phyloP scores from a whole-genome alignment of 495 filamentous ascomycete genomes.

The Astrothelium subdiscretum region DNA sequence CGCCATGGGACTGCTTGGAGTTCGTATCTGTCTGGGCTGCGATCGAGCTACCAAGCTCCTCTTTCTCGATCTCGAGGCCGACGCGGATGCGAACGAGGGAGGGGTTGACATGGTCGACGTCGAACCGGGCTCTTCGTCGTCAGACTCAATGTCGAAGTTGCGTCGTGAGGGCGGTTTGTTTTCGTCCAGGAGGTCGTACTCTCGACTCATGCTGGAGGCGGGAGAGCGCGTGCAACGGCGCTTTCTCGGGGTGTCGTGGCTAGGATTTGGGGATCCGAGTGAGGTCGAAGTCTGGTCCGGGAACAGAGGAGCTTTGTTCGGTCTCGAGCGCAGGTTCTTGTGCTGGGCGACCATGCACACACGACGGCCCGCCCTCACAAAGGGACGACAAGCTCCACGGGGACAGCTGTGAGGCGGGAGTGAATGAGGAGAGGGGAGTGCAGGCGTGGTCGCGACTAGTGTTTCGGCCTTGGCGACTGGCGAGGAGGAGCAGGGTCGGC shows the following conservation, averaged over 20 bases:
- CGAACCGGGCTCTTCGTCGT: not conserved
- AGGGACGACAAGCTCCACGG: not conserved
- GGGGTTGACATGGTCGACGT: not conserved
- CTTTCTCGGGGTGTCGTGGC: not conserved
- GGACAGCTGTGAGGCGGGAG: not conserved
- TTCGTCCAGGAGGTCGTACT: not conserved
- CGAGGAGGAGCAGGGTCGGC: not conserved
- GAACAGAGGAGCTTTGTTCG: not conserved
- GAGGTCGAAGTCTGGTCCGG: not conserved
- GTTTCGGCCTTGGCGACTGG: not conserved
- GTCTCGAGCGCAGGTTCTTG: not conserved
- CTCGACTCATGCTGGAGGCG: not conserved
- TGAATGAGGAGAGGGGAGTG: not conserved
- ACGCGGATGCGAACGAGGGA: not conserved
- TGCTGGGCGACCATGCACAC: not conserved
- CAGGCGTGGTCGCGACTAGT: not conserved
- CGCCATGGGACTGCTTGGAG: constrained; percentile 37
- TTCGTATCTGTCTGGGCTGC: constrained; percentile 40
- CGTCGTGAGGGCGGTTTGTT: not conserved
- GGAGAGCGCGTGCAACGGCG: not conserved
- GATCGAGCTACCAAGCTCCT: constrained; percentile 19
- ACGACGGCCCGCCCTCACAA: not conserved
- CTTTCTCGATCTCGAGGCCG: not conserved
- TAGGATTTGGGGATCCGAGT: not conserved
- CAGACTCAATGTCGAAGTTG: not conserved